Conservation (phyloP, 345 rosid genomes). For the Corymbia maculata region DNA sequence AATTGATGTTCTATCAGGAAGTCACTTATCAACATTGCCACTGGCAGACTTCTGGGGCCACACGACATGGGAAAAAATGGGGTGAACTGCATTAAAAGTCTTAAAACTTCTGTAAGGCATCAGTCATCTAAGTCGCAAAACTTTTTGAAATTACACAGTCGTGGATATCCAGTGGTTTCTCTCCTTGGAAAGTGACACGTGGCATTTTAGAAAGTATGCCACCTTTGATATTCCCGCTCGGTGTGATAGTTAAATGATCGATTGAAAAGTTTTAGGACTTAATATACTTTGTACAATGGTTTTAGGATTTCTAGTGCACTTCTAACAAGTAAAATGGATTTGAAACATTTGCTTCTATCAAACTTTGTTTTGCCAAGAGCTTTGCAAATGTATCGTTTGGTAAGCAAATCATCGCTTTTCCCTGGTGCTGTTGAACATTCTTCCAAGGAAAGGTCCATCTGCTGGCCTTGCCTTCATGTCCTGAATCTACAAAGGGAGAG, state of each 20-base stretch:
- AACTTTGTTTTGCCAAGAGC: neutral
- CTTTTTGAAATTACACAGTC: neutral
- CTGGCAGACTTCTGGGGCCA: neutral
- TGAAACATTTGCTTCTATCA: neutral
- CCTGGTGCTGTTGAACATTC: neutral
- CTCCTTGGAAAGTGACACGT: neutral
- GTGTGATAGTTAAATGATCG: neutral
- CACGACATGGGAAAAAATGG: neutral
- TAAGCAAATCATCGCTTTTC: neutral
- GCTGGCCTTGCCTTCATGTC: neutral
- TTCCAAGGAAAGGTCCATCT: neutral
- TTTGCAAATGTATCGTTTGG: neutral
- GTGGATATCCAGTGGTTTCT: neutral
- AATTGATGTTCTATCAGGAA: neutral
- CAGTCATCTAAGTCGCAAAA: neutral
- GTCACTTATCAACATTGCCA: neutral
- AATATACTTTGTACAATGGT: neutral
- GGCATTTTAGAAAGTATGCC: neutral
- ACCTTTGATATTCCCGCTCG: neutral
- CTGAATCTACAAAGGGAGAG: neutral
- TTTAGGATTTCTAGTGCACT: neutral
- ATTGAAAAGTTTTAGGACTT: neutral
- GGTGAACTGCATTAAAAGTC: neutral
- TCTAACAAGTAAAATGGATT: neutral
- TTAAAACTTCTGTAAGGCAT: neutral